These are phyloP conservation scores for Penicillium coffeae DNA, from an alignment of 495 filamentous ascomycete species.

Conservation along the genomic window DNA sequence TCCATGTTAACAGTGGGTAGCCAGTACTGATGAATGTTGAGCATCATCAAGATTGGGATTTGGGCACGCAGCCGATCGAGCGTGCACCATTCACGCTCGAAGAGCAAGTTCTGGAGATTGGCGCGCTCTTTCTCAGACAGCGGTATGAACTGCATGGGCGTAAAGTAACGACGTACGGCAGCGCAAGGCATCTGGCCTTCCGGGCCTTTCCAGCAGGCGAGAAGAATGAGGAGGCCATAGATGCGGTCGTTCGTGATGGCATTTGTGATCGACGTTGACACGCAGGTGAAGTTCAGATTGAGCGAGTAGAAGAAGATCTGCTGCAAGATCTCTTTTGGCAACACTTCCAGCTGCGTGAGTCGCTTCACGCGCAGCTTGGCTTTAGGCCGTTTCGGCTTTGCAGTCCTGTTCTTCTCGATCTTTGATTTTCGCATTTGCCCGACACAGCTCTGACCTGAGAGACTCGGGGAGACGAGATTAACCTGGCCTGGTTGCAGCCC, in stretches of 20 bases:
- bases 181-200: background rate
- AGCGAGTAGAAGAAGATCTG: constrained; percentile 48
- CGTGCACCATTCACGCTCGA: constrained; percentile 40
- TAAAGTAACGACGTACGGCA: constrained; percentile 24
- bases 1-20: constrained; percentile 26
- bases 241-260: constrained; percentile 41
- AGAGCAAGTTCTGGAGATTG: constrained; percentile 28
- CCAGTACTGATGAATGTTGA: constrained; percentile 35
- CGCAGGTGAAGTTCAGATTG: constrained; percentile 45
- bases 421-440: background rate
- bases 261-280: constrained; percentile 34
- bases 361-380: background rate
- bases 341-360: constrained; percentile 42
- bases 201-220: constrained; percentile 39
- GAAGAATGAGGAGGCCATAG: constrained; percentile 35
- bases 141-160: constrained; percentile 31
- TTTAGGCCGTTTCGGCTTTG: background rate
- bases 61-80: constrained; percentile 24
- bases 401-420: background rate
- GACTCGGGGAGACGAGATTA: background rate
- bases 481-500: background rate
- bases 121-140: constrained; percentile 18
- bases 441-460: background rate
- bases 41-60: constrained; percentile 30
- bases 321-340: constrained; percentile 54